Base-by-base conservation (phyloP, 495 filamentous ascomycete genomes). In the Neurospora sp. region DNA sequence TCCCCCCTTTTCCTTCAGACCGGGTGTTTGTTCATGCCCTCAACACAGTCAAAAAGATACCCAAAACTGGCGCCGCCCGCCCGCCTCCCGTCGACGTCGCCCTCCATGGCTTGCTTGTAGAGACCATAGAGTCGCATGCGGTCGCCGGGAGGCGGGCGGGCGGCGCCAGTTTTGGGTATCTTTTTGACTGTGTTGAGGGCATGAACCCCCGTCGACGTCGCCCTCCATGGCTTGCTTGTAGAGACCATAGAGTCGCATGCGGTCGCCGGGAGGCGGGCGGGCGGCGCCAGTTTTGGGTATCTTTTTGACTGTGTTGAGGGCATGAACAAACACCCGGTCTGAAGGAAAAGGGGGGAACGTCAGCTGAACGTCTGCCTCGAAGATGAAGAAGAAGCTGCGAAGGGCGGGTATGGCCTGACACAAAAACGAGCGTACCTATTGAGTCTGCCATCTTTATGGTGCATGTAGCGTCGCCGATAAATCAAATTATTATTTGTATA, bases 181-280 rank as follows among this genome's bases (percentile, higher is more conserved):
- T 96, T 96, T 82, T 97, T 97, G 75, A 98, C 96, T 38, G 95
- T 98, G 83, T 97, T 97, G 79, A 99, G 90, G 73, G 96, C 96
- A 88, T 99, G 95, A 81, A 95, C 94, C 91, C 41, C 92, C 92
- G 76, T 93, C 91, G 5, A 98, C 94, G 82, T 98, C 94, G 40
- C 96, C 96, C 83, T 98, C 94, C 94, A 97, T 98, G 75, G 93
- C 94, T 83, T 99, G 96, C 81, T 99, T 99, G 83, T 98, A 99
- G 74, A 99, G 87, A 70, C 96, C 96, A 89, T 99, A 99, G 71
- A 99, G 90, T 75, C 90, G 91, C 75, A 99, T 84, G 37, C 96
- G 92, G 77, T 94, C 95, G 40, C 87, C 84, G 9, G 94, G 87
- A 42, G 96, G 96, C 22, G 96, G 96, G 45, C 95, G 90, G 70